phyloP scores from a whole-genome alignment of 257 asterid genomes.

The Paraleonurus japonicus region DNA sequence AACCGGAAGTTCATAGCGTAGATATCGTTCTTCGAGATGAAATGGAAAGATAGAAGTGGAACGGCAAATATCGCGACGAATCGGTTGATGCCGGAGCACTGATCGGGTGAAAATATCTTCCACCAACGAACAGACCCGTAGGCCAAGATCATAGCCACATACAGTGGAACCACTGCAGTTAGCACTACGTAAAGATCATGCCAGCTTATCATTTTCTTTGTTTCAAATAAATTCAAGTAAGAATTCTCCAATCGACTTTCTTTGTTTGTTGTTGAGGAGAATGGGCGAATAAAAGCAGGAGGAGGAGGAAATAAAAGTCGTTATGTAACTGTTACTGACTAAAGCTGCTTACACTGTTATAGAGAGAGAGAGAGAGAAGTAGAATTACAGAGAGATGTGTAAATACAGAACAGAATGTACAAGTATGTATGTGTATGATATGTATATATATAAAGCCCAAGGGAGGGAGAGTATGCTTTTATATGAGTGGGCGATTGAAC shows the following conservation, averaged over 20 bases:
- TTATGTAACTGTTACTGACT: conserved; percentile 34
- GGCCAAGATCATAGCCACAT: conserved; percentile 90
- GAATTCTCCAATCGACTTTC: not conserved
- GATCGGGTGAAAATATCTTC: conserved; percentile 92
- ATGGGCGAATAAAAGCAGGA: not conserved
- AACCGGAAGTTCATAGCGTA: conserved; percentile 80
- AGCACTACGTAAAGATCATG: conserved; percentile 85
- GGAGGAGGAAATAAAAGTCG: not conserved
- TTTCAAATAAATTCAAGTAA: not conserved
- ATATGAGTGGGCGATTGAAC: not conserved
- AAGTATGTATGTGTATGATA: not conserved
- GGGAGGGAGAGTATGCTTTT: conserved; percentile 23
- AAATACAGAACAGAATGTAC: not conserved
- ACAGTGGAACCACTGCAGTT: conserved; percentile 79
- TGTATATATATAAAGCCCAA: not conserved
- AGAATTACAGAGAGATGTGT: not conserved
- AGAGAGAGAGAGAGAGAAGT: conserved; percentile 15
- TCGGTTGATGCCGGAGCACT: conserved; percentile 91
- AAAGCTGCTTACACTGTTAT: conserved; percentile 14
- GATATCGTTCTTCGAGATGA: conserved; percentile 69
- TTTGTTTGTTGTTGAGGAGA: not conserved
- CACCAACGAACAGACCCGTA: conserved; percentile 97
- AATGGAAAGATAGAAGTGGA: conserved; percentile 82
- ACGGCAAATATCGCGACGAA: conserved; percentile 91
- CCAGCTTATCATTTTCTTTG: conserved; percentile 58